Conservation (phyloP, 345 rosid genomes). For the Eucalyptus brandiana region DNA sequence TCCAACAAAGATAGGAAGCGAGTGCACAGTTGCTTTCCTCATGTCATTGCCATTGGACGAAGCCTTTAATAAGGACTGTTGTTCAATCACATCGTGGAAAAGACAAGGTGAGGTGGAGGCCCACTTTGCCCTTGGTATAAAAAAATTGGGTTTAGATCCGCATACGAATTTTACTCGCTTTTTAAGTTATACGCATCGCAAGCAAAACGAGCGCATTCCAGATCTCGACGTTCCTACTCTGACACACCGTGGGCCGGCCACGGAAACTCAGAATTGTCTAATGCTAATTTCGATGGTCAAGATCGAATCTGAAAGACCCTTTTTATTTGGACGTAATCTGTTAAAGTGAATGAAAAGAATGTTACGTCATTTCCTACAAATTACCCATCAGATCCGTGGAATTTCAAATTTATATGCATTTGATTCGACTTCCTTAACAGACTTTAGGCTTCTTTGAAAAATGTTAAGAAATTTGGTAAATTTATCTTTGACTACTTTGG, state of each 20-base stretch:
- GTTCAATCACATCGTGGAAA: not conserved
- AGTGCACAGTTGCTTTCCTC: not conserved
- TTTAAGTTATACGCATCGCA: not conserved
- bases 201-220: not conserved
- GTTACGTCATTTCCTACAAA: not conserved
- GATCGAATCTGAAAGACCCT: not conserved
- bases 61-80: not conserved
- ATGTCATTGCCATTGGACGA: not conserved
- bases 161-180: not conserved
- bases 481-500: too few relatives aligned
- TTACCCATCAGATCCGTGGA: not conserved
- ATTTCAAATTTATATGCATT: not conserved
- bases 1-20: accelerated
- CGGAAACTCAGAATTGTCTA: not conserved
- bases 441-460: too few relatives aligned
- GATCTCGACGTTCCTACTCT: not conserved
- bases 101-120: not conserved
- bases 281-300: not conserved
- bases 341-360: not conserved
- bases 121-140: not conserved
- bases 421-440: too few relatives aligned
- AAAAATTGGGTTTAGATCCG: not conserved
- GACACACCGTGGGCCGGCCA: not conserved
- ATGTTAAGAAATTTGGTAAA: too few relatives aligned
- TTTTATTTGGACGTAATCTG: not conserved